Percentiles rank a stretch among this genome's conserved stretches.
These are phyloP conservation scores for Yamadazyma dendronema DNA, from an alignment of 1,139 yeast species.

Conservation along the genomic window DNA sequence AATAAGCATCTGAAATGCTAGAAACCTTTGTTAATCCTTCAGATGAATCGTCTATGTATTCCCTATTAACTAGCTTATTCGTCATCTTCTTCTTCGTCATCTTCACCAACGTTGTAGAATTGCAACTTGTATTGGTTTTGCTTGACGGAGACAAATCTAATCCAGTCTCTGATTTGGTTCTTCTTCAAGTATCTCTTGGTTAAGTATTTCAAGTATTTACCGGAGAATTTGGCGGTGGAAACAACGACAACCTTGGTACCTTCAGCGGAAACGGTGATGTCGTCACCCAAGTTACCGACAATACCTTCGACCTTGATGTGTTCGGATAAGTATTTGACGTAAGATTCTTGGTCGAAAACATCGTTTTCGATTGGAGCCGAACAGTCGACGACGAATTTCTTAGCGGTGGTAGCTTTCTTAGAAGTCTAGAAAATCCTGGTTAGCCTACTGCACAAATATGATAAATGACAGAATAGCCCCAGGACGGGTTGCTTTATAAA, in stretches of 20 bases:
- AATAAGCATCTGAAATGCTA: no score
- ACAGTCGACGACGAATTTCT: slow-evolving; percentile 95
- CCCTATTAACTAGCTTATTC: slow-evolving; percentile 5
- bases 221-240: slow-evolving; percentile 94
- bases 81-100: slow-evolving; percentile 92
- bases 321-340: slow-evolving; percentile 97
- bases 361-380: slow-evolving; percentile 97
- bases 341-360: slow-evolving; percentile 96
- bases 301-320: slow-evolving; percentile 98
- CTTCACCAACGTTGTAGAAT: slow-evolving; percentile 97
- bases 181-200: slow-evolving; percentile 99
- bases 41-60: background rate
- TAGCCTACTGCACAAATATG: slow-evolving; percentile 55
- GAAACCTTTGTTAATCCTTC: no score
- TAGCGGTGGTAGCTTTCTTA: slow-evolving; percentile 75
- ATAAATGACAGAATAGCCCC: slow-evolving; percentile 58
- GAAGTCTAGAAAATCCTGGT: slow-evolving; percentile 61
- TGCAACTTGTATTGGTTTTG: slow-evolving; percentile 97
- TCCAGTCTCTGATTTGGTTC: slow-evolving; percentile 99
- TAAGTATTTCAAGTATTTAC: slow-evolving; percentile 99
- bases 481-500: no score
- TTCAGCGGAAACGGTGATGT: slow-evolving; percentile 83
- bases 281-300: slow-evolving; percentile 96
- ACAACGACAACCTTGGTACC: slow-evolving; percentile 85
- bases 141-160: slow-evolving; percentile 96